Evolutionary conservation across 2,329 filamentous ascomycete genomes (phyloP), one percentile per base, ranked within the genome.

Genomic region (Apiospora marii): DNA sequence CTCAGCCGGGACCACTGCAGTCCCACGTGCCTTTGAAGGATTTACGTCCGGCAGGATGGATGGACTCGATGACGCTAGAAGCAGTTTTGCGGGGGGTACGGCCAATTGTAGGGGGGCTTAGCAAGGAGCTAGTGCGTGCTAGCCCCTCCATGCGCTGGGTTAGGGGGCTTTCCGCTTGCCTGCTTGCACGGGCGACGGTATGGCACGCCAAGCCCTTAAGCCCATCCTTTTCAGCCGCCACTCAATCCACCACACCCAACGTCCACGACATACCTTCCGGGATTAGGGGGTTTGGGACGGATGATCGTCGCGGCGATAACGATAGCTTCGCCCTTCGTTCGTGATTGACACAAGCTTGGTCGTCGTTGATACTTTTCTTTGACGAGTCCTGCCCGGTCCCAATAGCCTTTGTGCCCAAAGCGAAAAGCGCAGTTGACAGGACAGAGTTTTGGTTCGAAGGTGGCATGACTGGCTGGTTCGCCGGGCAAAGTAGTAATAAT

Each of bases 401-500:
- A 16, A 61, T 37, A 61, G 30, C 14, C 30, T 37, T 61, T 22
- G 53, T 61, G 30, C 53, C 30, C 30, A 37, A 61, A 61, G 53
- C 22, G 30, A 61, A 37, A 61, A 58, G 51, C 51, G 34, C 53
- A 61, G 30, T 37, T 37, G 53, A 12, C 53, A 61, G 53, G 53
- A 61, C 53, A 61, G 30, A 61, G 53, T 37, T 37, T 64, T 64
- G 34, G 58, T n/a, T 64, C 34, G 10, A 34, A 22, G 27, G 27
- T 58, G 34, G 58, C 14, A 14, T 22, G 34, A 64, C n/a, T 34
- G 34, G 58, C 27, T 30, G 27, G 58, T 37, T 41, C 22, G 34
- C 58, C 19, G 58, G 58, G 34, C 34, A 75, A 41, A 41, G 10
- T 41, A 41, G 10, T 41, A 41, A 41, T 48, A 74, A 92, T 92